phyloP scores from a whole-genome alignment of 345 rosid species.

The Boechera retrofracta region DNA sequence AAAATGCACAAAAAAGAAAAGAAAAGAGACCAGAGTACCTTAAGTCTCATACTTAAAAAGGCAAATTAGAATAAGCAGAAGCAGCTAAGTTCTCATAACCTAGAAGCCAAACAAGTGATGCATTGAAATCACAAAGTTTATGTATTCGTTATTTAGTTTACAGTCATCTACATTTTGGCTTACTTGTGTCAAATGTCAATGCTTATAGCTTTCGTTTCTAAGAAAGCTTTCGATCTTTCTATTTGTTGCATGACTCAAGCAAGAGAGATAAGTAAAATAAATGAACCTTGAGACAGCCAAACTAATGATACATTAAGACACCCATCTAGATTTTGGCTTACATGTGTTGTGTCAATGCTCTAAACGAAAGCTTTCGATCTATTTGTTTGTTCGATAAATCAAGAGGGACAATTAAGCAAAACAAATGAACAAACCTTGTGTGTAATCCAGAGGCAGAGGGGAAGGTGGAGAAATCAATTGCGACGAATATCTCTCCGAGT shows the following conservation, averaged over 20 bases:
- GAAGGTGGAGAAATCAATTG: constrained; percentile 49
- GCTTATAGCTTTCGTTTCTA: too few relatives aligned
- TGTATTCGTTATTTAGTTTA: too few relatives aligned
- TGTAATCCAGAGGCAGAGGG: constrained; percentile 31
- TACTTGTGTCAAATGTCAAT: too few relatives aligned
- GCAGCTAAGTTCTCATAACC: neutral
- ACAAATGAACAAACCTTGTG: constrained; percentile 47
- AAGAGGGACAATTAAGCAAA: neutral
- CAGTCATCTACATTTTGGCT: too few relatives aligned
- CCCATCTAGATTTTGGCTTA: neutral
- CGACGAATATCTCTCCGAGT: constrained; percentile 46
- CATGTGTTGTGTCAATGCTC: neutral
- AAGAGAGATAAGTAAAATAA: too few relatives aligned
- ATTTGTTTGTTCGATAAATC: neutral
- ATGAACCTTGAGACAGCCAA: neutral
- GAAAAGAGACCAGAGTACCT: neutral
- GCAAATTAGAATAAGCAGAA: constrained; percentile 1
- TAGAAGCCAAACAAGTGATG: too few relatives aligned
- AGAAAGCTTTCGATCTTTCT: too few relatives aligned
- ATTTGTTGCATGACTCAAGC: too few relatives aligned
- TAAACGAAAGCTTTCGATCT: neutral
- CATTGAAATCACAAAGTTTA: too few relatives aligned
- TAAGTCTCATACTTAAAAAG: neutral
- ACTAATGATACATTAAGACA: neutral
- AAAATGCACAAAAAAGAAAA: neutral